phyloP scores from a whole-genome alignment of 345 rosid species.

The Salix dunnii region DNA sequence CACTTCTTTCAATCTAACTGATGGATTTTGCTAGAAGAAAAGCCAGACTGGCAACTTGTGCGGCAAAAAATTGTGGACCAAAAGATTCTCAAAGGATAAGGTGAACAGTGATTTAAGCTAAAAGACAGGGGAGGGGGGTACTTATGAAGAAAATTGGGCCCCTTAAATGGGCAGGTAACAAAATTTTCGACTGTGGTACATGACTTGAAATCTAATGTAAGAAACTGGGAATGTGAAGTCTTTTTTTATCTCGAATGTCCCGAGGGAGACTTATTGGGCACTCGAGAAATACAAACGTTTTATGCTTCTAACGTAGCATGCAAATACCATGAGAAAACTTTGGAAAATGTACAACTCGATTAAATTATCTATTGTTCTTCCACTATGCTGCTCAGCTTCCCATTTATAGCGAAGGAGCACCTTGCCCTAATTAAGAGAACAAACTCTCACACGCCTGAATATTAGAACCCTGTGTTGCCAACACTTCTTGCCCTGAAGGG shows the following conservation, averaged over 20 bases:
- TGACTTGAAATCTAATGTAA: constrained; percentile 3
- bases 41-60: neutral
- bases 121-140: neutral
- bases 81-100: neutral
- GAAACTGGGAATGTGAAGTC: neutral
- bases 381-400: neutral
- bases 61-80: neutral
- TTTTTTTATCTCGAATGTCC: neutral
- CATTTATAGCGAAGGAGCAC: neutral
- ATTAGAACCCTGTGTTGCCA: constrained; percentile 28
- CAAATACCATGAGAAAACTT: constrained; percentile 1
- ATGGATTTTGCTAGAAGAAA: neutral
- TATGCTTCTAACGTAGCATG: constrained; percentile 4
- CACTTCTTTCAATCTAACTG: neutral
- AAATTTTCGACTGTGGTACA: neutral
- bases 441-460: constrained; percentile 37
- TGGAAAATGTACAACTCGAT: constrained; percentile 14
- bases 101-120: neutral
- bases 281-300: constrained; percentile 1
- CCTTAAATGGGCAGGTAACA: neutral
- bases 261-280: neutral
- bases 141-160: neutral
- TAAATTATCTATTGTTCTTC: constrained; percentile 8
- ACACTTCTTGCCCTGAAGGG: constrained; percentile 27
- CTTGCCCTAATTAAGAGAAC: constrained; percentile 11